Evolutionary conservation across 805 yeast genomes (phyloP).

Genomic region (Saccharomycodes ludwigii): DNA sequence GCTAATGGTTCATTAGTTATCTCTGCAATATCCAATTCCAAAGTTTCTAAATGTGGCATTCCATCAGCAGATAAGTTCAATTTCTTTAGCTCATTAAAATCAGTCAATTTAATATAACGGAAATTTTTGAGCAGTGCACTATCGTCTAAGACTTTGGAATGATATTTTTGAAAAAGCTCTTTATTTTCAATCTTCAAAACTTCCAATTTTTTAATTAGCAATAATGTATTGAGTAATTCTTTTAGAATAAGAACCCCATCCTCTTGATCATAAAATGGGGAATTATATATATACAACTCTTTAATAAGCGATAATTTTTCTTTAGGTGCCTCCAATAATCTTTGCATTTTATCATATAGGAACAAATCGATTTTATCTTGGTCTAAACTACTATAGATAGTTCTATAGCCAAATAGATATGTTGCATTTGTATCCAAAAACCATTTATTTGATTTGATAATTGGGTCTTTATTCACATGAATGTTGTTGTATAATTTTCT

Average conservation of each 20-base stretch:
- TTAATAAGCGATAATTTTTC: slow-evolving; percentile 23
- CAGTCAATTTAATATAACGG: too few relatives aligned
- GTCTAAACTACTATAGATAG: slow-evolving; percentile 22
- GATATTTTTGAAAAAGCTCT: slow-evolving; percentile 8
- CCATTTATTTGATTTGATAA: slow-evolving; percentile 18
- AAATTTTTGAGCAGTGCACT: too few relatives aligned
- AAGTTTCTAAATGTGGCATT: too few relatives aligned
- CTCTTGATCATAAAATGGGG: slow-evolving; percentile 17
- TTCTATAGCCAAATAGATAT: slow-evolving; percentile 26
- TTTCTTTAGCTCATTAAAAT: too few relatives aligned
- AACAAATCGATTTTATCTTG: slow-evolving; percentile 29
- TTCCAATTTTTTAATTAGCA: slow-evolving; percentile 15
- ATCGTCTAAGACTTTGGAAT: slow-evolving; percentile 6
- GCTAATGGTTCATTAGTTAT: slow-evolving; percentile 15
- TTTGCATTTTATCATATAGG: slow-evolving; percentile 27
- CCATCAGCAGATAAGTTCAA: too few relatives aligned
- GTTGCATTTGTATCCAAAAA: slow-evolving; percentile 27
- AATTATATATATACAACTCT: slow-evolving; percentile 24
- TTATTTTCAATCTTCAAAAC: slow-evolving; percentile 13
- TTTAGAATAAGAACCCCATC: slow-evolving; percentile 10
- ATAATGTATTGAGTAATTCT: slow-evolving; percentile 11
- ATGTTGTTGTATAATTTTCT: slow-evolving; percentile 27
- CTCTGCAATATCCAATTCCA: background rate
- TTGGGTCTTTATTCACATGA: slow-evolving; percentile 25
- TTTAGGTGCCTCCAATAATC: slow-evolving; percentile 27